Evolutionary conservation across 352 stramenopile genomes (phyloP).

Genomic region (Globisporangium ultimum): DNA sequence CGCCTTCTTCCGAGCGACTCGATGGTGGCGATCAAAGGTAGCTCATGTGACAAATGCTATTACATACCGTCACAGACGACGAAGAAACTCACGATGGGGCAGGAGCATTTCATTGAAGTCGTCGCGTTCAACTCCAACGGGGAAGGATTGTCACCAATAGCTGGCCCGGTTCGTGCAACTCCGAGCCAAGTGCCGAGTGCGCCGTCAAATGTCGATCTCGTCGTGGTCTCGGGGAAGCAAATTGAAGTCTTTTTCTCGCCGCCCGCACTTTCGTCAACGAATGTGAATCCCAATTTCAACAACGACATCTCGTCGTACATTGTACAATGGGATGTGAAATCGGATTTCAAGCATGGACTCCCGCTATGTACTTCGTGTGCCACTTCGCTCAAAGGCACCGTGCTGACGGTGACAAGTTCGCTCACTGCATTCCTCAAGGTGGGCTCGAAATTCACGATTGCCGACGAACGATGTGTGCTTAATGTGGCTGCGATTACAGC

Average conservation of each 20-base stretch:
- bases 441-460: constrained; percentile 50
- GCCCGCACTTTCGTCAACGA: constrained; percentile 46
- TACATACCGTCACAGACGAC: constrained; percentile 57
- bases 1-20: constrained; percentile 42
- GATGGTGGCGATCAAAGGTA: constrained; percentile 35
- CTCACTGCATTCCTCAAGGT: constrained; percentile 22
- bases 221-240: constrained; percentile 85
- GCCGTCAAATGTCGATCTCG: constrained; percentile 84
- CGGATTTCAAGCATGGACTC: constrained; percentile 65
- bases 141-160: constrained; percentile 39
- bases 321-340: constrained; percentile 83
- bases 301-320: constrained; percentile 88
- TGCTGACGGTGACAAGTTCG: constrained; percentile 37
- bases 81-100: constrained; percentile 54
- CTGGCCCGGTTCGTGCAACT: constrained; percentile 31
- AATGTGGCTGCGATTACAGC: constrained; percentile 21
- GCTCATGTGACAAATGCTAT: constrained; percentile 59
- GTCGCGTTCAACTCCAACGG: constrained; percentile 77
- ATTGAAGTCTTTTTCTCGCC: constrained; percentile 90
- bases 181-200: constrained; percentile 85
- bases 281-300: constrained; percentile 65
- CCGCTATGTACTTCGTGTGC: constrained; percentile 47
- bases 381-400: constrained; percentile 29
- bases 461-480: constrained; percentile 46
- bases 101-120: constrained; percentile 76